These are phyloP conservation scores for Parastagonospora nodorum DNA, from an alignment of 2,329 filamentous ascomycete genomes.

Conservation along the genomic window DNA sequence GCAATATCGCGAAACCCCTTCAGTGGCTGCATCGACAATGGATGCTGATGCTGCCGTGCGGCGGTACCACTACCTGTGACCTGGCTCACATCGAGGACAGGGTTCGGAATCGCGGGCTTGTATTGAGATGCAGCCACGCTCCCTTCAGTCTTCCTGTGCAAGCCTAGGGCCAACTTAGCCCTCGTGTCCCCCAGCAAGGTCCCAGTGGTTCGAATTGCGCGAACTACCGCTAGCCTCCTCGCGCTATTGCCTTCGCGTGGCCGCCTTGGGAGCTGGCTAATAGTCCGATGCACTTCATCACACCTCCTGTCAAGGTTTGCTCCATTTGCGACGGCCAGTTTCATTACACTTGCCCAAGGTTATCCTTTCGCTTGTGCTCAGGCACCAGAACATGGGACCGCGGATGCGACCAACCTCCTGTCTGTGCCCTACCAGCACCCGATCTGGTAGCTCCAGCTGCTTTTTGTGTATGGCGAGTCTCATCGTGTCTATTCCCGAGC, in stretches of 20 bases:
- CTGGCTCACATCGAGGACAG: slow-evolving; percentile 11
- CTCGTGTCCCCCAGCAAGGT: slow-evolving; percentile 2
- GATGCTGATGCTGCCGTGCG: background rate
- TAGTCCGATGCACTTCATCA: background rate
- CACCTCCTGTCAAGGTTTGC: slow-evolving; percentile 7
- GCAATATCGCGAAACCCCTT: slow-evolving; percentile 7
- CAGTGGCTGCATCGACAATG: background rate
- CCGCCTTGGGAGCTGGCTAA: background rate
- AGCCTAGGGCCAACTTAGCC: slow-evolving; percentile 11
- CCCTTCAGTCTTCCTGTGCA: slow-evolving; percentile 9
- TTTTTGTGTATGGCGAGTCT: background rate
- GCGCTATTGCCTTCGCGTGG: slow-evolving; percentile 11
- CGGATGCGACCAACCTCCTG: slow-evolving; percentile 12
- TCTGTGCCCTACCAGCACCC: slow-evolving; percentile 12
- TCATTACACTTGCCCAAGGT: slow-evolving; percentile 10
- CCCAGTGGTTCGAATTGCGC: slow-evolving; percentile 4
- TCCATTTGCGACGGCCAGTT: slow-evolving; percentile 14
- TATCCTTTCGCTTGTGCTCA: slow-evolving; percentile 13
- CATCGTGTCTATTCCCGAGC: background rate
- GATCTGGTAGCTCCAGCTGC: background rate
- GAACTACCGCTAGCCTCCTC: slow-evolving; percentile 8
- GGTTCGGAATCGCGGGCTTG: slow-evolving; percentile 6
- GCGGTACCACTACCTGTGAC: background rate
- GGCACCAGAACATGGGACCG: slow-evolving; percentile 7
- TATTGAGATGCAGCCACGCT: slow-evolving; percentile 28